These are phyloP conservation scores for Akanthomyces uredinophilus DNA, from an alignment of 2,329 filamentous ascomycete genomes.

Conservation along the genomic window DNA sequence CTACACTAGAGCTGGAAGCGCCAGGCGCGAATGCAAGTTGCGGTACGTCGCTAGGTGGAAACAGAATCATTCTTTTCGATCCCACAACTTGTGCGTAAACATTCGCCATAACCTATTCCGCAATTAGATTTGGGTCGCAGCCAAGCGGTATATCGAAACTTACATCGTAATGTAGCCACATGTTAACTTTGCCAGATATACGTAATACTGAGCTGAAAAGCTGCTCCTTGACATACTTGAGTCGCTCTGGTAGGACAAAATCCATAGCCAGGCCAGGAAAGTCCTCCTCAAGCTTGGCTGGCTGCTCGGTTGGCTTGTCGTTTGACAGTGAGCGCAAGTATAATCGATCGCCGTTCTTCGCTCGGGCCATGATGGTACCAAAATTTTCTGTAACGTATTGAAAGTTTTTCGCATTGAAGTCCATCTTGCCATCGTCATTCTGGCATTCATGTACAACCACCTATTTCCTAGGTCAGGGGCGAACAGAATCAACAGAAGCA, in stretches of 20 bases:
- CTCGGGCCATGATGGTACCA: constrained; percentile 58
- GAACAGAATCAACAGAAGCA: neutral
- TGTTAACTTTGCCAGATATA: constrained; percentile 72
- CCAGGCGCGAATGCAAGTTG: constrained; percentile 68
- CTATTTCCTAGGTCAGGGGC: constrained; percentile 30
- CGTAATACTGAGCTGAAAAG: constrained; percentile 74
- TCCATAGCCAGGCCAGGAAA: constrained; percentile 66
- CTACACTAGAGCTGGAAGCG: constrained; percentile 71
- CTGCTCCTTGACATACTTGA: constrained; percentile 55
- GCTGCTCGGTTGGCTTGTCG: constrained; percentile 60
- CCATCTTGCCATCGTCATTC: constrained; percentile 55
- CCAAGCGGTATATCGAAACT: constrained; percentile 22
- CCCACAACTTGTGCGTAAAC: constrained; percentile 75
- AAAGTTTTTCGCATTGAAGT: constrained; percentile 82
- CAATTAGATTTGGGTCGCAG: constrained; percentile 9
- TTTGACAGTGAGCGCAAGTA: constrained; percentile 77
- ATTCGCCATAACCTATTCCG: constrained; percentile 71
- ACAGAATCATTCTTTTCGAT: constrained; percentile 68
- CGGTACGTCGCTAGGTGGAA: constrained; percentile 69
- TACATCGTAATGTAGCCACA: constrained; percentile 90
- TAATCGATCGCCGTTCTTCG: constrained; percentile 54
- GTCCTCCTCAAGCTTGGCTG: constrained; percentile 65
- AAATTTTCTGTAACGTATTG: constrained; percentile 65
- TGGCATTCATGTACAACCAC: constrained; percentile 69
- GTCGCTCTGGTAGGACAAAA: constrained; percentile 61